A percentile compares a stretch with the other conserved stretches of the same genome.
Evolutionary conservation across 306 rosid genomes (phyloP).

Genomic region (Glycine latifolia): DNA sequence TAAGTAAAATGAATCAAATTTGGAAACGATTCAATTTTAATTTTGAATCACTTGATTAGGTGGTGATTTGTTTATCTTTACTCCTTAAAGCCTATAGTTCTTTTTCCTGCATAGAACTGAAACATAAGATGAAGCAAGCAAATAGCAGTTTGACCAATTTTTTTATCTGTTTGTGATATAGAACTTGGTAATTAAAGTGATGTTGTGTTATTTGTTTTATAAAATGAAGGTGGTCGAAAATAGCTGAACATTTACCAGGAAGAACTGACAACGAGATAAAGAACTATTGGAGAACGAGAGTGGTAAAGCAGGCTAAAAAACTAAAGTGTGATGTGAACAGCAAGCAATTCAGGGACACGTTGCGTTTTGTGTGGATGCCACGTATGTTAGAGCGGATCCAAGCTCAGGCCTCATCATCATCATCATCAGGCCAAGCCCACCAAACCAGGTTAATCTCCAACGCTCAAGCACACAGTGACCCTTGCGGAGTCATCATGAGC

Average conservation of each 20-base stretch:
- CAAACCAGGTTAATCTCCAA: not conserved
- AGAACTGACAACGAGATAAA: conserved; percentile 89
- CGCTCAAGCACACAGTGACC: not conserved
- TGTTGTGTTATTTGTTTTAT: too few species aligned
- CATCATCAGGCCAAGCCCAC: conserved; percentile 10
- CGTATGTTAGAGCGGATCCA: conserved; percentile 72
- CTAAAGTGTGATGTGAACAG: conserved; percentile 85
- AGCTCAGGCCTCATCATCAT: conserved; percentile 44
- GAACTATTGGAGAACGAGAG: conserved; percentile 88
- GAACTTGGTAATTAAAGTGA: too few species aligned
- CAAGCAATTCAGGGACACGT: conserved; percentile 77
- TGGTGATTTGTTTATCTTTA: too few species aligned
- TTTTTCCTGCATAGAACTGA: too few species aligned
- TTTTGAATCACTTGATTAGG: too few species aligned
- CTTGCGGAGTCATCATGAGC: not conserved
- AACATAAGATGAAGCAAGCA: too few species aligned
- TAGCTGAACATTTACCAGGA: conserved; percentile 76
- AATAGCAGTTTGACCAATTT: too few species aligned
- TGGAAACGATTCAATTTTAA: too few species aligned
- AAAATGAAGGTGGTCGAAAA: conserved; percentile 80
- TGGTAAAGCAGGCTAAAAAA: conserved; percentile 84
- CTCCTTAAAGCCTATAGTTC: too few species aligned
- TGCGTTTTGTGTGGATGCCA: conserved; percentile 87
- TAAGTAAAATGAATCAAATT: too few species aligned
- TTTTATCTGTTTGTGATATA: too few species aligned